phyloP scores from a whole-genome alignment of 306 rosid species.

The Lathyrus sativus region DNA sequence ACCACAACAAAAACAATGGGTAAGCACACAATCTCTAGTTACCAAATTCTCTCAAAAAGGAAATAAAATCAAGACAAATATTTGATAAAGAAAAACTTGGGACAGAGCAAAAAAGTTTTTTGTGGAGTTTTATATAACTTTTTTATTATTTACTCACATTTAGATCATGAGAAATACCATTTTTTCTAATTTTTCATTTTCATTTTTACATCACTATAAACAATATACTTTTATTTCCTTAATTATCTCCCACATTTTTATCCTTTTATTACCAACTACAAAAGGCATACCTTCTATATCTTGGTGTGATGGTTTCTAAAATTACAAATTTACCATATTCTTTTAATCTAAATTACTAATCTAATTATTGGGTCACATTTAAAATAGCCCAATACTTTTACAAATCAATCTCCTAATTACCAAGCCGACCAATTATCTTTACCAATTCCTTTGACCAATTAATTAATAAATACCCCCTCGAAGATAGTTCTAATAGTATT shows the following conservation, averaged over 20 bases:
- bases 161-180: not conserved
- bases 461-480: no score
- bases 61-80: conserved; percentile 14
- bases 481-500: no score
- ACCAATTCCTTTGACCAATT: no score
- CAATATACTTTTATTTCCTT: not conserved
- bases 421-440: no score
- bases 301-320: no score
- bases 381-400: conserved; percentile 41
- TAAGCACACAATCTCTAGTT: no score
- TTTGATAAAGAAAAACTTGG: not conserved
- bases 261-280: no score
- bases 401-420: no score
- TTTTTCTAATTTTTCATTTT: not conserved
- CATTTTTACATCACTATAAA: not conserved
- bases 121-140: conserved; percentile 2
- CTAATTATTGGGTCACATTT: not conserved
- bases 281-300: no score
- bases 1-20: no score
- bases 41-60: not conserved
- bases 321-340: no score
- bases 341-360: not conserved
- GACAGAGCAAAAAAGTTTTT: not conserved
- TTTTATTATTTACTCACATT: conserved; percentile 1
- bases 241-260: not conserved